phyloP scores from a whole-genome alignment of 805 yeast genomes.

The fission yeast (Schizosaccharomyces pombe) region DNA sequence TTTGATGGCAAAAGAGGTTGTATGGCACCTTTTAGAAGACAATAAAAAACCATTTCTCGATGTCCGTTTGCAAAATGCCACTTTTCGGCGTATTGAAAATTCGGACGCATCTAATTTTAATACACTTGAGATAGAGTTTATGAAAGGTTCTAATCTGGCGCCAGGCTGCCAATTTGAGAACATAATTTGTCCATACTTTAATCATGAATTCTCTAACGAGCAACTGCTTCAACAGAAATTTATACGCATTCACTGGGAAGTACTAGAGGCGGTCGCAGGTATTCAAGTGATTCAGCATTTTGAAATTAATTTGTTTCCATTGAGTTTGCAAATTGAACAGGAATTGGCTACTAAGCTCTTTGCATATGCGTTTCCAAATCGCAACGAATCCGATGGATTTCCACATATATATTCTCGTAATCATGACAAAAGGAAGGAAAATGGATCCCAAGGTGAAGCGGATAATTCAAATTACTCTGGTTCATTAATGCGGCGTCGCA shows the following conservation, averaged over 20 bases:
- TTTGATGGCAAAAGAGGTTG: constrained; percentile 43
- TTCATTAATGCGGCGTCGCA: neutral
- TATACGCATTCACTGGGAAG: constrained; percentile 41
- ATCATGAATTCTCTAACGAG: constrained; percentile 12
- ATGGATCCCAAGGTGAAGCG: neutral
- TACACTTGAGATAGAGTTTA: constrained; percentile 29
- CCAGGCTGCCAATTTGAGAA: constrained; percentile 41
- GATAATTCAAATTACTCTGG: neutral
- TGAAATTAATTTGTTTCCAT: constrained; percentile 36
- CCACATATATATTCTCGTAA: neutral
- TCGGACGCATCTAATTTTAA: constrained; percentile 47
- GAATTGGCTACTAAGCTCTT: constrained; percentile 38
- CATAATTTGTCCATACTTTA: constrained; percentile 31
- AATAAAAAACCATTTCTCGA: constrained; percentile 43
- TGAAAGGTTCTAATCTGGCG: constrained; percentile 48
- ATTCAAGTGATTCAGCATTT: constrained; percentile 54
- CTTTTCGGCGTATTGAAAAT: constrained; percentile 37
- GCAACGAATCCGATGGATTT: constrained; percentile 9
- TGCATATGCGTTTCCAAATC: constrained; percentile 47
- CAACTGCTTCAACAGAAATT: constrained; percentile 14
- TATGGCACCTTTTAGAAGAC: constrained; percentile 44
- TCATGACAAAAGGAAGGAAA: neutral
- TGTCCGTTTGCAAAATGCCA: constrained; percentile 37
- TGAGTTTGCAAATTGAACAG: constrained; percentile 53
- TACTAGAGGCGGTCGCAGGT: constrained; percentile 74